Evolutionary conservation across 257 asterid species (phyloP), one percentile per base, ranked within the genome.

Genomic region (Solanum chaucha): DNA sequence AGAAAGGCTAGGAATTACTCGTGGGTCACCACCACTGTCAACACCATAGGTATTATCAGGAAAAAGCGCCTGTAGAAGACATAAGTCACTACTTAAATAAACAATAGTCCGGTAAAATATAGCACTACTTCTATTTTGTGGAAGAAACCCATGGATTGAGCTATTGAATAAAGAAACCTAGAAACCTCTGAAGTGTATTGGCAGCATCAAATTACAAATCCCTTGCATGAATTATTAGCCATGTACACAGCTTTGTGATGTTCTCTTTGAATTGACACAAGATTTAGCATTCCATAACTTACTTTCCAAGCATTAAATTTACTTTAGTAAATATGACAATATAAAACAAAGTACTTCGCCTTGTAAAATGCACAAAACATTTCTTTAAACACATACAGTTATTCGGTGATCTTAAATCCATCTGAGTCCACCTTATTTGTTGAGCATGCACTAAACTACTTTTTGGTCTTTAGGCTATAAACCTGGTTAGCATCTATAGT

Each of bases 1-100:
- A 67, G 95, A 94, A 35, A 97, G 97, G 88, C 94, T 95, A 34
- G 99, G 98, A 91, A 97, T 97, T 68, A 89, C 99, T 93, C 90
- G 94, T 35, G 99, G 99, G 87, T 97, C 99, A 78, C 99, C 99
- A 26, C 99, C 99, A 91, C 99, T 97, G 88, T 97, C 99, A 82
- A 97, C 99, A 32, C 99, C 99, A 88, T 97, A 97, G 46, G 99
- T 90, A 89, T 96, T 97, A 88, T 97, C 95, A 13, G 99, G 99
- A 82, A 88, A 95, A 89, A 97, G 97, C 78, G 98, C 98, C 99
- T 97, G 96, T 90, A 89, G 61, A 68, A 71, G 61, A n/a, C 75
- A 87, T 36, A 88, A 61, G 10, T 32, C 35, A 84, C 83, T 38
- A 64, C 64, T 78, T 78, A 84, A 13, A 28, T 70, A 44, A 35